Conservation (phyloP, 2,329 filamentous ascomycete genomes). For the Cercospora beticola region DNA sequence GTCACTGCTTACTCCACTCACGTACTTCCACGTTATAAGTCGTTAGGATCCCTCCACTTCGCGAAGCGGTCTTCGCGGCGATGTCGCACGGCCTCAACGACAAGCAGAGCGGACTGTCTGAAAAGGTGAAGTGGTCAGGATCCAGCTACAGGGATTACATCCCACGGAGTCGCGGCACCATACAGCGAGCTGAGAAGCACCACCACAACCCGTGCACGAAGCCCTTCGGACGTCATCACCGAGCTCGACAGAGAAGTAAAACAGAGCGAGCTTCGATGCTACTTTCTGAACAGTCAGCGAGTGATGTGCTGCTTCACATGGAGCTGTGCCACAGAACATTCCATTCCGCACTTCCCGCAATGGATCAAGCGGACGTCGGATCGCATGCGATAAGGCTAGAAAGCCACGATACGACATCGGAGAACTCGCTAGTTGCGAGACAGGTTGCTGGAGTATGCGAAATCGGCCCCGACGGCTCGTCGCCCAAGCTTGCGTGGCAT, state of each 20-base stretch:
- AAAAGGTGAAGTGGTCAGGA: conserved; percentile 1
- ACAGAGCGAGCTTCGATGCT: background rate
- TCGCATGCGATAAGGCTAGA: background rate
- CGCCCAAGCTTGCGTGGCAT: background rate
- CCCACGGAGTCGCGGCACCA: background rate
- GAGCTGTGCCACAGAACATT: conserved; percentile 4
- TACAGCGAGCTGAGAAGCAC: conserved; percentile 5
- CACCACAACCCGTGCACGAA: background rate
- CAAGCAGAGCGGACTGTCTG: background rate
- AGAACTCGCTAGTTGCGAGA: background rate
- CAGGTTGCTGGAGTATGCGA: background rate
- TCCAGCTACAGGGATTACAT: background rate
- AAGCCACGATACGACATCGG: conserved; percentile 2
- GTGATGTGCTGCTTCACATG: background rate
- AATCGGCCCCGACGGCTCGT: background rate
- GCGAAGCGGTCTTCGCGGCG: conserved; percentile 10
- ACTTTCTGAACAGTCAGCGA: background rate
- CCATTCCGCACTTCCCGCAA: background rate
- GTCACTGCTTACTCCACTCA: background rate
- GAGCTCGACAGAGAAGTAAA: background rate
- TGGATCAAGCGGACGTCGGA: background rate
- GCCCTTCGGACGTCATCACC: background rate
- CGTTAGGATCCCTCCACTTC: background rate
- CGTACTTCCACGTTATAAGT: background rate
- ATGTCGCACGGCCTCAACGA: conserved; percentile 3